Base-by-base conservation (phyloP, 2,329 filamentous ascomycete species). In the Phaeosphaeria sp. region DNA sequence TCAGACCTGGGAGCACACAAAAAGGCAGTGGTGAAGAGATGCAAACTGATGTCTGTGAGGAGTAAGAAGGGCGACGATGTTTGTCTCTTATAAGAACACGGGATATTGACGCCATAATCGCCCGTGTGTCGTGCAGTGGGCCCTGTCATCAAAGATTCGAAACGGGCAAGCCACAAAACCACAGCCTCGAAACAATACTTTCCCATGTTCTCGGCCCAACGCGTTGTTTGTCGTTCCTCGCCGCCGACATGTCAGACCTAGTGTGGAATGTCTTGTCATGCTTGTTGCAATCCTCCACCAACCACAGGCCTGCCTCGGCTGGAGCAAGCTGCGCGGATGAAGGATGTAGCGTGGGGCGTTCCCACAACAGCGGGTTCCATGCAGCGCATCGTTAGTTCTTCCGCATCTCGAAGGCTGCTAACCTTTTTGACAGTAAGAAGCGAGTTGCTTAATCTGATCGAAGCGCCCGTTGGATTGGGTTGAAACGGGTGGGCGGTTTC, bases 401-500 rank as follows among this genome's bases (percentile, higher is more conserved):
- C 61, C 57, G 21, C 49, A 57, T 49, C 49, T 27, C 33, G 65
- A 22, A 58, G 27, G 2, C 57, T 33, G 45, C 59, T 68, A 66
- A 56, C 66, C 50, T 6, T 22, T 59, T 44, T 43, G 9, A 36
- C 70, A 45, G 43, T 60, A 45, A 4, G 53, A 74, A 53, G 62
- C 67, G 69, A 72, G 55, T 55, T 50, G 60, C 63, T 61, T 64
- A 55, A 60, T 57, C 24, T 57, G 52, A 52, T 55, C 60, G 67
- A 71, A 65, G 69, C 69, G 67, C 74, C 72, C 65, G 56, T 53
- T 52, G 51, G 60, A 69, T 66, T 60, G 70, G 71, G 55, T 73
- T 71, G 73, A 77, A 75, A 77, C 74, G 65, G 56, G 59, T 59
- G 59, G 63, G 60, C 56, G 57, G 74, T 76, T 76, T 76, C 74